Conservation (phyloP, 1,284 basidiomycete species). For the Thelephora terrestris region DNA sequence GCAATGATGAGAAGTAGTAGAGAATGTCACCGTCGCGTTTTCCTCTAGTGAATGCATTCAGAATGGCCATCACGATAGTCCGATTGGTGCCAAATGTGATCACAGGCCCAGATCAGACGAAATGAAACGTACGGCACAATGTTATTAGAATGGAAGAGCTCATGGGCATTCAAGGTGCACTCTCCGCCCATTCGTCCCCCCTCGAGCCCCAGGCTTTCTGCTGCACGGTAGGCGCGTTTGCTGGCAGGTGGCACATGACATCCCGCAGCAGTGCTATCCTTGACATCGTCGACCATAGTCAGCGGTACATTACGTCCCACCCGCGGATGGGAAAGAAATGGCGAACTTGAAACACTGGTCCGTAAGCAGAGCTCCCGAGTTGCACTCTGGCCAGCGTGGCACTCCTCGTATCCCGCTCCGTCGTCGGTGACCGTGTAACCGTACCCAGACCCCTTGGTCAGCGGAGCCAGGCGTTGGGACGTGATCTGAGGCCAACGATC, state of each 20-base stretch:
- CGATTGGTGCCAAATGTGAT: constrained; percentile 30
- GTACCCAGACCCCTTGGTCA: not conserved
- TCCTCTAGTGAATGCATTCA: constrained; percentile 32
- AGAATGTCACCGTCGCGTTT: constrained; percentile 18
- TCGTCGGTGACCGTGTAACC: constrained; percentile 11
- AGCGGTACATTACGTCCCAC: constrained; percentile 4
- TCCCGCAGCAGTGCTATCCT: constrained; percentile 36
- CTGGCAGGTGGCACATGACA: constrained; percentile 26
- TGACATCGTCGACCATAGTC: constrained; percentile 8
- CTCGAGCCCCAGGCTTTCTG: constrained; percentile 18
- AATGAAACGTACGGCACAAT: constrained; percentile 6
- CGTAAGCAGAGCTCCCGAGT: constrained; percentile 25
- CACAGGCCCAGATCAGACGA: constrained; percentile 34
- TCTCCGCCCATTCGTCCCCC: constrained; percentile 24
- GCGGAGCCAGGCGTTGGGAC: not conserved
- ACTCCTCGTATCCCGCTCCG: constrained; percentile 15
- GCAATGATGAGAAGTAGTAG: constrained; percentile 2
- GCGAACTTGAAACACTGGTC: constrained; percentile 24
- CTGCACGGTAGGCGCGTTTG: constrained; percentile 29
- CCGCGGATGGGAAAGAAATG: constrained; percentile 5
- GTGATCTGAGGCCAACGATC: constrained; percentile 8
- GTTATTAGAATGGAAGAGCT: constrained; percentile 2
- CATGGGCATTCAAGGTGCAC: constrained; percentile 18
- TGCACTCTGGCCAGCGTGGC: constrained; percentile 15
- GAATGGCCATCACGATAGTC: constrained; percentile 29